Conservation (phyloP, 129 eudicot genomes). For the Pseudognaphalium luteoalbum region DNA sequence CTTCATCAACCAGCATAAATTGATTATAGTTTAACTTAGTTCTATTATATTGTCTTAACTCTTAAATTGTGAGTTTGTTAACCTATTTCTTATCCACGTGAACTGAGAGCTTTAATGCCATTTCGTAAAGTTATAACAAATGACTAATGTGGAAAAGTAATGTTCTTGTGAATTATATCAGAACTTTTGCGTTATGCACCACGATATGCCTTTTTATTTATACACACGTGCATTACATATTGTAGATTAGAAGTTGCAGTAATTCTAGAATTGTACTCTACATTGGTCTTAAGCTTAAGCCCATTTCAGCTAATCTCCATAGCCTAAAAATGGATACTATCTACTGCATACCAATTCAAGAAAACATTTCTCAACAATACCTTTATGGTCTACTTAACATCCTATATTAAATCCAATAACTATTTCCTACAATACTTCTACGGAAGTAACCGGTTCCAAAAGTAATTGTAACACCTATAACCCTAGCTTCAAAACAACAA, state of each 20-base stretch:
- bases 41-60: no score
- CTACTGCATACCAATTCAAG: not conserved
- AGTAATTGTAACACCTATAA: not conserved
- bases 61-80: no score
- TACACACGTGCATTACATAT: not conserved
- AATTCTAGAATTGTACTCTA: not conserved
- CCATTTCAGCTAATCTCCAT: not conserved
- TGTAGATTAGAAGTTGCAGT: not conserved
- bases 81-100: not conserved
- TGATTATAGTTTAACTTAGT: no score
- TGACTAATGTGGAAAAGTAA: not conserved
- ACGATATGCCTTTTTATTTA: not conserved
- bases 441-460: not conserved
- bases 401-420: not conserved
- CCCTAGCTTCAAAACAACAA: constrained; percentile 15
- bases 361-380: not conserved
- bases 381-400: not conserved
- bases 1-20: no score
- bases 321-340: not conserved
- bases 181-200: not conserved
- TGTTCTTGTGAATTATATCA: not conserved
- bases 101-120: no score
- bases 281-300: not conserved
- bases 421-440: not conserved
- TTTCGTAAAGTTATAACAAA: no score